These are phyloP conservation scores for Euphorbia lathyris DNA, from an alignment of 345 rosid genomes.

Conservation along the genomic window DNA sequence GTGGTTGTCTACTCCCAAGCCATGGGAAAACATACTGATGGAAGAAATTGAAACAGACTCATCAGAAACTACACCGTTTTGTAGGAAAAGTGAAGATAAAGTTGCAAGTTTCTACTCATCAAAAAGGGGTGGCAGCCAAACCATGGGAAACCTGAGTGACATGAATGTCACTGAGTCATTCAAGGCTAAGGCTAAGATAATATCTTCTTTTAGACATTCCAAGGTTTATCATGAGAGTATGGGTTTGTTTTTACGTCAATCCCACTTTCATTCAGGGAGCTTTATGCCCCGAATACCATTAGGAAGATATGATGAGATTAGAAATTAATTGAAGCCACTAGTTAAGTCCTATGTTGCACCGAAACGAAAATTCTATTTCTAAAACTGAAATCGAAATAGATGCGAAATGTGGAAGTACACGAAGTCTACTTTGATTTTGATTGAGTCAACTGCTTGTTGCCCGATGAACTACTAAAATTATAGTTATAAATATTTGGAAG, in stretches of 20 bases:
- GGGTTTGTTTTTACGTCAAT: conserved; percentile 39
- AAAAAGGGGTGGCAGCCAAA: no score
- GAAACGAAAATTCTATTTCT: no score
- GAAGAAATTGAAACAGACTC: conserved; percentile 37
- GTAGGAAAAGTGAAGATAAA: conserved; percentile 55
- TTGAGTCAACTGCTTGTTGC: conserved; percentile 23
- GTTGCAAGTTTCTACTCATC: conserved; percentile 21
- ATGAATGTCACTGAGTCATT: conserved; percentile 72
- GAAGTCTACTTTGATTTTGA: neutral
- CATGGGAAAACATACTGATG: conserved; percentile 62
- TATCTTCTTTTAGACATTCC: conserved; percentile 33
- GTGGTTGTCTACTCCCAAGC: conserved; percentile 43
- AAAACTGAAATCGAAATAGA: no score
- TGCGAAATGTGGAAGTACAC: no score
- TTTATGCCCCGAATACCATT: conserved; percentile 39
- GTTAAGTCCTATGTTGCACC: no score
- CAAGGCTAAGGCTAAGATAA: conserved; percentile 79
- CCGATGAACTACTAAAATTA: neutral
- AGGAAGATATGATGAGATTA: conserved; percentile 26
- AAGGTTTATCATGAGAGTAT: conserved; percentile 31
- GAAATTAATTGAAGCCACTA: conserved; percentile 7
- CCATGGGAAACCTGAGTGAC: no score
- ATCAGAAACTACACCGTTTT: conserved; percentile 26
- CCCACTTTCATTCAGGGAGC: conserved; percentile 44
- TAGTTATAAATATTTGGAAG: neutral